A percentile compares a stretch with the other conserved stretches of the same genome.
phyloP scores from a whole-genome alignment of 2,329 filamentous ascomycete species.

The Scleromitrula shiraiana region DNA sequence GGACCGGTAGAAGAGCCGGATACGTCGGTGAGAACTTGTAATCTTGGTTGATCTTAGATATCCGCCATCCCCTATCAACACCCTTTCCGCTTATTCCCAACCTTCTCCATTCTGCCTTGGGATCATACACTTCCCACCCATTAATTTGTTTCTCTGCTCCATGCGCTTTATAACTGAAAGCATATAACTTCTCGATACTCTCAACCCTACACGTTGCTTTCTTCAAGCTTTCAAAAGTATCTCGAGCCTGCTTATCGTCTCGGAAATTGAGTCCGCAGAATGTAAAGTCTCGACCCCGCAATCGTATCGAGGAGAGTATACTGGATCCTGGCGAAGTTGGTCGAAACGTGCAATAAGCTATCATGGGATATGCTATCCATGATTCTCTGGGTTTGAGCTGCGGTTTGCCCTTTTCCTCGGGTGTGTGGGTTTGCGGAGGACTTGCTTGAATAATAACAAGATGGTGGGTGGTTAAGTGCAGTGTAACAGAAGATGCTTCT shows the following conservation, averaged over 20 bases:
- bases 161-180: constrained; percentile 75
- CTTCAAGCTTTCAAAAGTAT: constrained; percentile 83
- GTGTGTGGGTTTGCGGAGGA: constrained; percentile 19
- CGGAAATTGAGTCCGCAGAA: constrained; percentile 87
- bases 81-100: constrained; percentile 81
- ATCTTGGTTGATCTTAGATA: constrained; percentile 83
- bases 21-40: constrained; percentile 92
- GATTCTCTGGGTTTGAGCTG: constrained; percentile 53
- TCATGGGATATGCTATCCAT: constrained; percentile 94
- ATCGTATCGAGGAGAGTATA: constrained; percentile 71
- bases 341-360: constrained; percentile 70
- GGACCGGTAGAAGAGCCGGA: constrained; percentile 75
- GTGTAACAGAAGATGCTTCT: constrained; percentile 46
- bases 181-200: constrained; percentile 80
- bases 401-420: constrained; percentile 3
- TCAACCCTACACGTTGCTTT: constrained; percentile 73
- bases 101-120: constrained; percentile 74
- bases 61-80: constrained; percentile 59
- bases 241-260: constrained; percentile 65
- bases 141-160: constrained; percentile 65
- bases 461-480: constrained; percentile 57
- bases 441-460: constrained; percentile 35
- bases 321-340: constrained; percentile 62
- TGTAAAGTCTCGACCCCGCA: constrained; percentile 88
- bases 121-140: constrained; percentile 80